Evolutionary conservation across 441 rosid genomes (phyloP).

Genomic region (Francoa sonchifolia): DNA sequence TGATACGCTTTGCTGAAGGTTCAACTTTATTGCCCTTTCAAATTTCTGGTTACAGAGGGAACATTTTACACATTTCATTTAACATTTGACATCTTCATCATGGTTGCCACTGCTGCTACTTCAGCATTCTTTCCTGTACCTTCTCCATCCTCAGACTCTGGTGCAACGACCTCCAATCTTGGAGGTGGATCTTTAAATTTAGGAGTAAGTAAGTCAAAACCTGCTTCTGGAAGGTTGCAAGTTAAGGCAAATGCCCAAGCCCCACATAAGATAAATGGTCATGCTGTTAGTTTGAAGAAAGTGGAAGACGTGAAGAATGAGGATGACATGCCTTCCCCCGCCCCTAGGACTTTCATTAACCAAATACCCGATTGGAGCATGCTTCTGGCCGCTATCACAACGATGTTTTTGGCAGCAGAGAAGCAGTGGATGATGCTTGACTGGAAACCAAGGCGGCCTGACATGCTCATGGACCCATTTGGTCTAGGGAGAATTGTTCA

Average conservation of each 20-base stretch:
- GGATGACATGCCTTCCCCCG: constrained; percentile 32
- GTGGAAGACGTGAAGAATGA: constrained; percentile 38
- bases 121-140: constrained; percentile 59
- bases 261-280: constrained; percentile 76
- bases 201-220: constrained; percentile 31
- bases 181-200: constrained; percentile 34
- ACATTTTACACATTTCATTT: constrained; percentile 6
- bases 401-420: constrained; percentile 92
- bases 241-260: constrained; percentile 86
- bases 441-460: constrained; percentile 83
- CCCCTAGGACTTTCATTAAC: constrained; percentile 84
- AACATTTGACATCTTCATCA: constrained; percentile 20
- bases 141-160: constrained; percentile 34
- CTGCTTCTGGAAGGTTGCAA: constrained; percentile 48
- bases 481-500: constrained; percentile 81
- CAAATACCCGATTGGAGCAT: constrained; percentile 98
- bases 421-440: constrained; percentile 99
- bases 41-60: too few species aligned
- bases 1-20: too few species aligned
- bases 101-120: constrained; percentile 78
- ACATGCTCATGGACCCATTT: constrained; percentile 70
- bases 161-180: constrained; percentile 32
- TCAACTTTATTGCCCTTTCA: too few species aligned
- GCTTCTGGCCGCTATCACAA: constrained; percentile 97
- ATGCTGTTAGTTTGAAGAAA: constrained; percentile 30